phyloP scores from a whole-genome alignment of 2,329 filamentous ascomycete genomes.

The Verticillium longisporum region DNA sequence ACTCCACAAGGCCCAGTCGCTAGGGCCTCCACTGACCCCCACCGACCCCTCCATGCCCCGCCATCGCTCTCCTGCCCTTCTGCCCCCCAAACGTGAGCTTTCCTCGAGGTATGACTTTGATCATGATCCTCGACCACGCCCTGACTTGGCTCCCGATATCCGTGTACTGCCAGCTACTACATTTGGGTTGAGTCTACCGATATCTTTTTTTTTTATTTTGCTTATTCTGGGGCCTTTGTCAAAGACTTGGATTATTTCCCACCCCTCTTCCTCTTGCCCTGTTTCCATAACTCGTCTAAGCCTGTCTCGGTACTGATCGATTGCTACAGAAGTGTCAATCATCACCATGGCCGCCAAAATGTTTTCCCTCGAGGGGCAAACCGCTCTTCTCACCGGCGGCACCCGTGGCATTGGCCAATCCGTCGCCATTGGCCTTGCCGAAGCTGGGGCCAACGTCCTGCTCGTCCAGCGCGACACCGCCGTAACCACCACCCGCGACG shows the following conservation, averaged over 20 bases:
- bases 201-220: neutral
- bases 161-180: neutral
- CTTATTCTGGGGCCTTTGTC: neutral
- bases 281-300: too few species aligned
- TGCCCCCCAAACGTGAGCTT: neutral
- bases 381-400: slow-evolving; percentile 49
- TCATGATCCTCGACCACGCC: neutral
- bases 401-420: slow-evolving; percentile 53
- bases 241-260: neutral
- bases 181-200: neutral
- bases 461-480: slow-evolving; percentile 42
- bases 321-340: neutral
- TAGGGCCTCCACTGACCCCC: neutral
- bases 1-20: neutral
- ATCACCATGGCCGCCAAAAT: slow-evolving; percentile 27
- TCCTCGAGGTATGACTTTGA: neutral
- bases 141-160: neutral
- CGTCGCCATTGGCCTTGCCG: slow-evolving; percentile 50
- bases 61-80: neutral
- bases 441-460: slow-evolving; percentile 51
- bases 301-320: too few species aligned
- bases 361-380: slow-evolving; percentile 51
- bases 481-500: slow-evolving; percentile 46
- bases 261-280: neutral
- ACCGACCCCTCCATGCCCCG: neutral